Base-by-base conservation (phyloP, 257 asterid species). In the Salvia splendens region DNA sequence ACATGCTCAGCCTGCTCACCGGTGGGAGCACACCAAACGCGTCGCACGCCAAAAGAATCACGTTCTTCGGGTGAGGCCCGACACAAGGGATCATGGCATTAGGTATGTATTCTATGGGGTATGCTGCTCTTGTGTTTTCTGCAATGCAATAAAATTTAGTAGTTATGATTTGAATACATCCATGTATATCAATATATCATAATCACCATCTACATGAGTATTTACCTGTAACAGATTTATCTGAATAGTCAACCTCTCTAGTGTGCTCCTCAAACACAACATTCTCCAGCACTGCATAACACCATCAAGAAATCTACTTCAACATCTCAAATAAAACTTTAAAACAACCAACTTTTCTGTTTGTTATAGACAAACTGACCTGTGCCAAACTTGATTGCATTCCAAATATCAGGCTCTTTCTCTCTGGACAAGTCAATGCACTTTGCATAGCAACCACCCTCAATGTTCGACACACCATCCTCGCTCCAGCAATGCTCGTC, bases 21-120 rank as follows among this genome's bases (percentile, higher is more conserved):
- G 98, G 98, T 1, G 98, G 98, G 3, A 92, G 95, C 78, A 92
- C 98, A 2, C 98, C 97, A 46, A 92, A 92, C n/a, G 98, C 98
- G 70, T 92, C 98, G 62, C 97, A 92, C 17, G 98, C 95, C 76
- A 92, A 70, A 46, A 92, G 93, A 50, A 92, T 92, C 73, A 92
- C 92, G 33, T 92, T 92, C 62, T 79, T 92, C 10, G 98, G 98
- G 54, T 92, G 98, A 35, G 98, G 96, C 35, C 96, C 98, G 6
- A 92, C 95, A 32, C 98, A 92, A 3, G 98, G 98, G 71, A 89
- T 81, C 83, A 82, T 84, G 0, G 98, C 94, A 50, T 91, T 91
- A 3, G 96, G 98, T 57, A 89, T 91, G 79, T 87, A 91, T 46
- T 91, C 96, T 24, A 91, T 91, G 4, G 97, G 97, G 78, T 91